Conservation (phyloP, 768 basidiomycete species). For the Neoboletus magnificus region DNA sequence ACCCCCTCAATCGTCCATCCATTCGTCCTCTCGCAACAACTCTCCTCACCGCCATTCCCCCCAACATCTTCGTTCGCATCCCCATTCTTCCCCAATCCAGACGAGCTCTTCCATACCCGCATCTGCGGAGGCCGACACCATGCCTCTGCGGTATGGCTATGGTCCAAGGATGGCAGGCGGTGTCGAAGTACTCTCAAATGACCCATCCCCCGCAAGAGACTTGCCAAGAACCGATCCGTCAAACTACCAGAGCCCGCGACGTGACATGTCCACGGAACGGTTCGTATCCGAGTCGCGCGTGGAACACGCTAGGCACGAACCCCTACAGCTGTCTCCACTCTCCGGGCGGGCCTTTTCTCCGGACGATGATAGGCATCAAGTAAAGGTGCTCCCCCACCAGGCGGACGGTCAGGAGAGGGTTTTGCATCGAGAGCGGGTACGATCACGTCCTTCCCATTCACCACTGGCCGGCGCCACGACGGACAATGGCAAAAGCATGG, state of each 20-base stretch:
- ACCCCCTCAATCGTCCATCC: background rate
- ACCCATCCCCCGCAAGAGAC: constrained; percentile 11
- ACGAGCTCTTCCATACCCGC: background rate
- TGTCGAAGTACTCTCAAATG: constrained; percentile 19
- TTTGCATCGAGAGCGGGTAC: constrained; percentile 2
- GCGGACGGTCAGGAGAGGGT: constrained; percentile 4
- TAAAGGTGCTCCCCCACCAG: background rate
- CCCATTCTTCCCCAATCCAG: constrained; percentile 10
- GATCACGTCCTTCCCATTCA: constrained; percentile 1
- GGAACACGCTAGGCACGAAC: constrained; percentile 13
- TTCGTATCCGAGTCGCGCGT: constrained; percentile 6
- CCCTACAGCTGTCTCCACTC: constrained; percentile 11
- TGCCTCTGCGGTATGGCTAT: constrained; percentile 19
- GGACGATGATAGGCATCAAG: constrained; percentile 7
- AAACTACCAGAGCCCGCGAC: constrained; percentile 13
- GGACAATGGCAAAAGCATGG: background rate
- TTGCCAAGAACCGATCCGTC: constrained; percentile 10
- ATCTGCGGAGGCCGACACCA: background rate
- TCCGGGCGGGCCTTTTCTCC: background rate
- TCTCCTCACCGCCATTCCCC: constrained; percentile 23
- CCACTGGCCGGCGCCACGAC: background rate
- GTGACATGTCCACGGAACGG: constrained; percentile 15
- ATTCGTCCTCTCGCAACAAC: constrained; percentile 13
- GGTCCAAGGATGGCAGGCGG: constrained; percentile 31
- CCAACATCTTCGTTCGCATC: constrained; percentile 14